Evolutionary conservation across 2,329 filamentous ascomycete species (phyloP).

Genomic region (Aspergillus sp.): DNA sequence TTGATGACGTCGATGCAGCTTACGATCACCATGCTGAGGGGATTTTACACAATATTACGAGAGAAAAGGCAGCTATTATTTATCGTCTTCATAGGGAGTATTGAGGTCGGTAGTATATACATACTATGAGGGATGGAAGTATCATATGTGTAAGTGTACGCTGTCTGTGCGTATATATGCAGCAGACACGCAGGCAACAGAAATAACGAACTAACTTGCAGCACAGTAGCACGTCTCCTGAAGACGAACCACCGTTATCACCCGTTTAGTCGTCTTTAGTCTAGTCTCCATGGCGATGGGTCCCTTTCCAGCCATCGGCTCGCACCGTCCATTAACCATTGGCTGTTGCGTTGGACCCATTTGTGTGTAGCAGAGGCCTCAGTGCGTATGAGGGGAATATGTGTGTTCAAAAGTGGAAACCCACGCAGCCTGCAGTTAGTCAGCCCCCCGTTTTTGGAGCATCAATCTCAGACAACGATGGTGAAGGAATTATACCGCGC

Average conservation of each 20-base stretch:
- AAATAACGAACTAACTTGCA: not conserved
- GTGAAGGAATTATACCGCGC: not conserved
- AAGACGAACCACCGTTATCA: conserved; percentile 10
- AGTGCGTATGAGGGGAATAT: not conserved
- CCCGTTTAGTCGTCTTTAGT: not conserved
- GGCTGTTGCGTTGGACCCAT: conserved; percentile 12
- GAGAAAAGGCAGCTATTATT: not conserved
- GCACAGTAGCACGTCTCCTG: conserved; percentile 2
- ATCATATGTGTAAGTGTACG: not conserved
- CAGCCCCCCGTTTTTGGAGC: not conserved
- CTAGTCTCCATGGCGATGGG: conserved; percentile 12
- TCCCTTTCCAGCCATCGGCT: conserved; percentile 18
- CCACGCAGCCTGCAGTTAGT: not conserved
- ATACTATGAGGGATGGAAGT: not conserved
- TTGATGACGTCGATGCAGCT: not conserved
- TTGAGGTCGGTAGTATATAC: too few species aligned
- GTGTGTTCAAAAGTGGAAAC: not conserved
- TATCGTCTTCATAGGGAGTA: not conserved
- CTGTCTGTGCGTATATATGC: not conserved
- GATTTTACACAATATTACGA: not conserved
- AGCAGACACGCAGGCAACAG: not conserved
- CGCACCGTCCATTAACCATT: conserved; percentile 17
- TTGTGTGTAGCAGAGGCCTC: conserved; percentile 6
- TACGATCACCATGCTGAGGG: not conserved
- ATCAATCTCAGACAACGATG: conserved; percentile 11